phyloP scores from a whole-genome alignment of 2,329 filamentous ascomycete genomes.

The Penicillium crustosum region DNA sequence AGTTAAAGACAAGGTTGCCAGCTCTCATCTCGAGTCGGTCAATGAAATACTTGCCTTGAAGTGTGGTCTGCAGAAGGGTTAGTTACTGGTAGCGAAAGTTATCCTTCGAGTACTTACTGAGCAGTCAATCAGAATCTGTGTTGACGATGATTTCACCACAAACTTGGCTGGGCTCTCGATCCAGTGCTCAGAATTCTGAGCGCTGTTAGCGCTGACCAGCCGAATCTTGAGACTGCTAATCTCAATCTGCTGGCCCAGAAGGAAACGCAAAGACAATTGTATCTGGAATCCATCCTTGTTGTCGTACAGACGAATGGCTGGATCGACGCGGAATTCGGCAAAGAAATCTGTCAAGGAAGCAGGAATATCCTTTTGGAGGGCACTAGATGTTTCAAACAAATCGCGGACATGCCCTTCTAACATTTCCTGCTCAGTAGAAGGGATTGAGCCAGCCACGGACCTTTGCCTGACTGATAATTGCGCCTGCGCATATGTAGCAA shows the following conservation, averaged over 20 bases:
- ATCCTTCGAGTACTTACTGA: slow-evolving; percentile 35
- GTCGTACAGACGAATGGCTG: slow-evolving; percentile 67
- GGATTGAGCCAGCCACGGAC: slow-evolving; percentile 31
- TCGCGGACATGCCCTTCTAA: slow-evolving; percentile 40
- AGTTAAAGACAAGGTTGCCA: slow-evolving; percentile 42
- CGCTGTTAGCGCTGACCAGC: slow-evolving; percentile 53
- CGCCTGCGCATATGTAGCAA: slow-evolving; percentile 36
- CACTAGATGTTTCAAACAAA: slow-evolving; percentile 50
- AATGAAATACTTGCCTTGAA: slow-evolving; percentile 70
- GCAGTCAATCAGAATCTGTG: slow-evolving; percentile 52
- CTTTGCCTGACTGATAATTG: slow-evolving; percentile 33
- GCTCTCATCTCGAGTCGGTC: slow-evolving; percentile 65
- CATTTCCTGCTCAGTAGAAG: slow-evolving; percentile 32
- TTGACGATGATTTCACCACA: slow-evolving; percentile 57
- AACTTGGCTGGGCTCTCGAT: slow-evolving; percentile 53
- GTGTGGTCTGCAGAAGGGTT: slow-evolving; percentile 31
- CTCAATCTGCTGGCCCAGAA: slow-evolving; percentile 69
- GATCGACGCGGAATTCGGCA: slow-evolving; percentile 65
- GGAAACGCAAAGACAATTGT: slow-evolving; percentile 65
- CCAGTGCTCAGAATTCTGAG: slow-evolving; percentile 65
- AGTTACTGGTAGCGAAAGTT: slow-evolving; percentile 1
- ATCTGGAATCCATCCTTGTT: slow-evolving; percentile 74
- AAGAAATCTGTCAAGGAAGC: slow-evolving; percentile 75
- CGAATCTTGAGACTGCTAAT: slow-evolving; percentile 66
- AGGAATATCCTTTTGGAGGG: slow-evolving; percentile 61